Conservation (phyloP, 2,329 filamentous ascomycete genomes). For the Phialemoniopsis sp. region DNA sequence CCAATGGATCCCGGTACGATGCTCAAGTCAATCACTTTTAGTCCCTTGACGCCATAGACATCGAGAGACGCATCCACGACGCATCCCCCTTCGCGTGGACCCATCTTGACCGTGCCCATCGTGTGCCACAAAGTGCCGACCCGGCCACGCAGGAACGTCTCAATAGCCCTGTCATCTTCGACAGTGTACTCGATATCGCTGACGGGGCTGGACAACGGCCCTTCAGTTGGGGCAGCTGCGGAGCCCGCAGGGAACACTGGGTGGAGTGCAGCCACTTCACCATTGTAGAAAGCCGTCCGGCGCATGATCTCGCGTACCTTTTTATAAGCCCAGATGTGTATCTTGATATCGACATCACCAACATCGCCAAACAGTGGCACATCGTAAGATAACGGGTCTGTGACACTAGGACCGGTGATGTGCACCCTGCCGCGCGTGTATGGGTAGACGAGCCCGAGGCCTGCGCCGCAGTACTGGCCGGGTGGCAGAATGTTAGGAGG, state of each 20-base stretch:
- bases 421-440: constrained; percentile 57
- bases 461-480: constrained; percentile 45
- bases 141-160: constrained; percentile 31
- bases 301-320: constrained; percentile 43
- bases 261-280: constrained; percentile 19
- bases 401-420: constrained; percentile 32
- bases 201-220: constrained; percentile 15
- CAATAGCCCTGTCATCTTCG: constrained; percentile 41
- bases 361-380: constrained; percentile 44
- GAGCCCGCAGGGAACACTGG: constrained; percentile 13
- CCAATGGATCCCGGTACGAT: constrained; percentile 28
- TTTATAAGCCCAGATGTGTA: constrained; percentile 43
- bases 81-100: constrained; percentile 28
- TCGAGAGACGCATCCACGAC: constrained; percentile 35
- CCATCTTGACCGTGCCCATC: constrained; percentile 36
- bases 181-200: constrained; percentile 29
- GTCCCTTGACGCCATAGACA: constrained; percentile 32
- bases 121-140: constrained; percentile 36
- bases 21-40: constrained; percentile 33
- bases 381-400: constrained; percentile 42
- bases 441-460: constrained; percentile 52
- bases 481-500: background rate
- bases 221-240: constrained; percentile 9
- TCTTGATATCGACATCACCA: constrained; percentile 42
- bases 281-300: constrained; percentile 34